Evolutionary conservation across 164 flowering plant species (phyloP), one percentile per base, ranked within the genome.

Genomic region (Warburgia ugandensis): DNA sequence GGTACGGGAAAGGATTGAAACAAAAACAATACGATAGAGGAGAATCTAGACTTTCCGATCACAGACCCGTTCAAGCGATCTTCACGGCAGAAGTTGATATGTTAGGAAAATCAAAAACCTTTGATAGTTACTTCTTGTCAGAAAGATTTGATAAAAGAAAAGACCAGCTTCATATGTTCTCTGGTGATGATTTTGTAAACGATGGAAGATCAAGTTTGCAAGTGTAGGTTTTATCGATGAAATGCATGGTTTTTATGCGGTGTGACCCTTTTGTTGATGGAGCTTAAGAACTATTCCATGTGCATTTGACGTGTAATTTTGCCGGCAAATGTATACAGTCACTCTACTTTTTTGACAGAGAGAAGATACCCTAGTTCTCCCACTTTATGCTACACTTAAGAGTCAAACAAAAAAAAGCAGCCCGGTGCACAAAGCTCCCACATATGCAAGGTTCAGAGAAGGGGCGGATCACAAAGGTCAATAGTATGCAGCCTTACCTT

Each of bases 41-140:
- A 22, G 95, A 88, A 62, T 79, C 76, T 33, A 79, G 72, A 70
- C 81, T 85, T 54, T 85, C 89, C 0, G 97, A 88, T 64, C 95
- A 88, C 45, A 64, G 92, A 25, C 95, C 97, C 0, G 97, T 88
- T 49, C 79, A 78, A 48, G 88, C 94, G 26, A 72, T 81, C 22
- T 88, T 85, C 72, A 70, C 78, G 12, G 60, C 75, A 21, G 76
- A 55, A 26, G 62, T 78, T 25, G 86, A 79, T 44, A 65, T 69
- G 17, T 14, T 54, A 21, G 60, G 66, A 43, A 36, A 66, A 32
- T 43, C 48, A 2, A 66, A 61, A 53, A 50, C 65, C 25, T 22
- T 54, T 3, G 23, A 55, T 35, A 68, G 48, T 17, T 64, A 60
- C 55, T 31, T 62, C 56, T 28, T 62, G 21, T 75, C 86, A 0